Base-by-base conservation (phyloP, 169 alveolate species). In the Plasmodium adleri region DNA sequence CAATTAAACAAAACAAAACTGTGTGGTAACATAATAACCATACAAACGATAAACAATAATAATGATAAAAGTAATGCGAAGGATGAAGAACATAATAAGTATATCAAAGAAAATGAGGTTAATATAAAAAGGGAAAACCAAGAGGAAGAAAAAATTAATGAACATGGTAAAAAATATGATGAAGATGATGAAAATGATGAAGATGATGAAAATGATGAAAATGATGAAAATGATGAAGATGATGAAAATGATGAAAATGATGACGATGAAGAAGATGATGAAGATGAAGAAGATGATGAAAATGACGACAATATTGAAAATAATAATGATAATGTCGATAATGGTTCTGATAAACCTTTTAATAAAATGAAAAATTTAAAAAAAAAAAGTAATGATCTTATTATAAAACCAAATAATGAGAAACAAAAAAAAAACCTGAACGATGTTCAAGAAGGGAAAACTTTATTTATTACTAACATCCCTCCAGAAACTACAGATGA, bases 371-470 rank as follows among this genome's bases (percentile, higher is more conserved):
- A 62, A 4, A 64, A 54, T 0, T n/a, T 17, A 4, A 22, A 8
- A 24, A 43, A 83, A 12, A 72, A 24, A 0, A 49, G 39, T 26
- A 24, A 12, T 1, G 83, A 83, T n/a, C 17, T 3, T 3, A 60
- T 32, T 22, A 26, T 8, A 45, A 7, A 43, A 17, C 28, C 60
- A 32, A 20, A 28, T 7, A 4, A 54, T 1, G 49, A 26, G 13
- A 60, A 24, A 60, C 28, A 10, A 2, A 28, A 12, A 26, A 72
- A 20, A 28, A 10, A 28, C 15, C 6, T 28, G 39, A 72, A 52
- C 17, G 92, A 86, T 66, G 85, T 60, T 5, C 59, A 59, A 5
- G 88, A 86, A 60, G 92, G 92, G 3, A 70, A 86, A 64, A 86
- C 92, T 1, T 28, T 86, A 28, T 86, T 86, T 70, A 86, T 86